Evolutionary conservation across 2,329 filamentous ascomycete genomes (phyloP).

Genomic region (Aureobasidium mangrovei): DNA sequence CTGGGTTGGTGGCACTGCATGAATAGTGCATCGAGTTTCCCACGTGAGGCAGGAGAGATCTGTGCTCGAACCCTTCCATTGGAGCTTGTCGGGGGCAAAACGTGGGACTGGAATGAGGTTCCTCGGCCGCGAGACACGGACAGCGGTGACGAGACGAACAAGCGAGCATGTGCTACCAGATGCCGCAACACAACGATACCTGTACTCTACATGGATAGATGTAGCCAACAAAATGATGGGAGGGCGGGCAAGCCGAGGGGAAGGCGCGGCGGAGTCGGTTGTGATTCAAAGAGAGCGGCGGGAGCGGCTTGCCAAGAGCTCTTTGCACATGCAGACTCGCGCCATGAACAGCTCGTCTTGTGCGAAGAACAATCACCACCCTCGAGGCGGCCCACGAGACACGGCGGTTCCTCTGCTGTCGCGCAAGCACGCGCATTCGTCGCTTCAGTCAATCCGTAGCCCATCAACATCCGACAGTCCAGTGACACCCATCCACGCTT

Average conservation of each 20-base stretch:
- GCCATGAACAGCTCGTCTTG: neutral
- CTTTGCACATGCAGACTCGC: neutral
- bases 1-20: slow-evolving; percentile 4
- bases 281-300: neutral
- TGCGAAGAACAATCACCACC: neutral
- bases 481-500: neutral
- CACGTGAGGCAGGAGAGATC: slow-evolving; percentile 6
- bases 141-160: slow-evolving; percentile 8
- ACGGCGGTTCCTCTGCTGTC: neutral
- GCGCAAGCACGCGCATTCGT: neutral
- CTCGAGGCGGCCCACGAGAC: no score
- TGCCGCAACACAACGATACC: neutral
- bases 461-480: neutral
- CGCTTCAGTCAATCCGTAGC: neutral
- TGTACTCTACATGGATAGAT: neutral
- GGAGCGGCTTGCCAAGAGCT: slow-evolving; percentile 3
- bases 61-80: slow-evolving; percentile 1
- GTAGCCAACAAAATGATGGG: neutral
- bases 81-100: neutral
- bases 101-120: neutral
- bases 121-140: neutral
- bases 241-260: neutral
- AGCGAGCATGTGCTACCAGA: slow-evolving; percentile 9
- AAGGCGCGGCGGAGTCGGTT: neutral
- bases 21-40: slow-evolving; percentile 9